These are phyloP conservation scores for Xerocomus spinulosus DNA, from an alignment of 768 basidiomycete genomes.

Conservation along the genomic window DNA sequence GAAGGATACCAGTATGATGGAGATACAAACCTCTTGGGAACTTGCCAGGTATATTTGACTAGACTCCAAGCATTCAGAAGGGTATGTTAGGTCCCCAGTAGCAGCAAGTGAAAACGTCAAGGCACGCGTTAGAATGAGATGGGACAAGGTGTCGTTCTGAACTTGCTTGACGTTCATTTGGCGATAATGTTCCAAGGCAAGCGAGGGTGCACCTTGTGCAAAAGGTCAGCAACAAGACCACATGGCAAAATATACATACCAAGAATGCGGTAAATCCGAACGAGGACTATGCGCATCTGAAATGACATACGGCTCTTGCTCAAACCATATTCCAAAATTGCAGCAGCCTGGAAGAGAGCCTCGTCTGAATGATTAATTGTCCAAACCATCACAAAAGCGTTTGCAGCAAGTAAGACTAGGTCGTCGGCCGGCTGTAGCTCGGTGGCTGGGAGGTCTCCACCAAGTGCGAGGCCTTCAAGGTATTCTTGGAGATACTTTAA, in stretches of 20 bases:
- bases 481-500: slow-evolving; percentile 56
- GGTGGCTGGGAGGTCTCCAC: slow-evolving; percentile 58
- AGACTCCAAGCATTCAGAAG: slow-evolving; percentile 71
- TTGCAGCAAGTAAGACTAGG: slow-evolving; percentile 69
- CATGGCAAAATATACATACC: slow-evolving; percentile 40
- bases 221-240: slow-evolving; percentile 1
- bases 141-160: slow-evolving; percentile 86
- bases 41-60: slow-evolving; percentile 80
- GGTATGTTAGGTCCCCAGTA: slow-evolving; percentile 69
- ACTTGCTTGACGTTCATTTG: slow-evolving; percentile 76
- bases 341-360: slow-evolving; percentile 59
- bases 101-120: slow-evolving; percentile 76
- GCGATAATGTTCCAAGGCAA: slow-evolving; percentile 76
- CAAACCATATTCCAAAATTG: slow-evolving; percentile 68
- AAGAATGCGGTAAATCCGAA: slow-evolving; percentile 78
- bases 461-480: slow-evolving; percentile 61
- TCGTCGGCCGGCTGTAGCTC: slow-evolving; percentile 90
- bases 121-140: slow-evolving; percentile 72
- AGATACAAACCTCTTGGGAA: slow-evolving; percentile 62
- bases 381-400: slow-evolving; percentile 64
- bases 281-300: slow-evolving; percentile 67
- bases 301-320: slow-evolving; percentile 75
- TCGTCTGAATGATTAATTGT: slow-evolving; percentile 47
- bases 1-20: neutral
- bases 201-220: slow-evolving; percentile 59